Base-by-base conservation (phyloP, 2,329 filamentous ascomycete genomes). In the Alternaria hordeiaustralica region DNA sequence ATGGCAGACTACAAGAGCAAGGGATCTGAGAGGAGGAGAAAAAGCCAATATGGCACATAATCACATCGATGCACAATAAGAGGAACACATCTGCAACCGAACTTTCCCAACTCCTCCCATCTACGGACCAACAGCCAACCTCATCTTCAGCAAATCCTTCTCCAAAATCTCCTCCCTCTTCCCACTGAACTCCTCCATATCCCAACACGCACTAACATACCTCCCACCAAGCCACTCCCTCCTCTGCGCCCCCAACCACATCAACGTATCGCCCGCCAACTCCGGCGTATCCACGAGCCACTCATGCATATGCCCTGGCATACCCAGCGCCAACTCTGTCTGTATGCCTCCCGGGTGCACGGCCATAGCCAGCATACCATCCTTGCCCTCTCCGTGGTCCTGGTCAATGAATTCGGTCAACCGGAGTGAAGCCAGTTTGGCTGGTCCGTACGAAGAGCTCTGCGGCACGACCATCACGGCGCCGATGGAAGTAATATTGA, bases 351-450 rank as follows among this genome's bases (percentile, higher is more conserved):
- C 76, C 1, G 75, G 75, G 59, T 78, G 75, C 6, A 77, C 60
- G 0, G 61, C 60, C 49, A 68, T 64, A 12, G 64, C 69, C 4
- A 72, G 21, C 2, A 77, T 60, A 10, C 67, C 73, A 15, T 74
- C 60, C 1, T 60, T 66, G 0, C 60, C 57, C 12, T 57, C 36
- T 1, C 68, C 67, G 47, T 78, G 62, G 15, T 87, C 86, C 0
- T 75, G 75, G 46, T 80, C 76, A 9, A 86, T 63, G 61, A 81
- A 83, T 68, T 88, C 86, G 0, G 82, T 84, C 25, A 88, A 79
- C 6, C 85, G 79, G 10, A 83, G 67, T 13, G 86, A 64, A 4
- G 85, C 86, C 25, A 87, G 76, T 68, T 88, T 88, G 20, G 77
- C 79, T 0, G 78, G 78, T 58, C 82, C 80, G 64, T 88, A 88